Evolutionary conservation across 345 rosid genomes (phyloP).

Genomic region (Corchorus capsularis): DNA sequence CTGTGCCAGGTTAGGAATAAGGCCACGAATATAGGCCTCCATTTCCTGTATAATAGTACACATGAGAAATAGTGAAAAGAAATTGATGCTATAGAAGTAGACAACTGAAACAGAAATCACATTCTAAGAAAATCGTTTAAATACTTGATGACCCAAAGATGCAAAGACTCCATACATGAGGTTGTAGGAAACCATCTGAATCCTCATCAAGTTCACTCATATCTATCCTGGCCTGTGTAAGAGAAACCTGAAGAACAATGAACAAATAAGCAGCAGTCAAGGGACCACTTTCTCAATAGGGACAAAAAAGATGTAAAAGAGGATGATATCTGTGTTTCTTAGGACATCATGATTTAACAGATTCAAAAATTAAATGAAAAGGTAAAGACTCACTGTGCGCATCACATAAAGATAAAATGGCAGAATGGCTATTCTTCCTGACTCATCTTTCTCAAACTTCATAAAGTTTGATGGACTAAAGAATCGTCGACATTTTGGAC

Average conservation of each 20-base stretch:
- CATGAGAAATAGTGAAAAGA: not conserved
- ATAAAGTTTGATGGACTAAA: constrained; percentile 98
- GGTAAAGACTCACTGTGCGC: constrained; percentile 79
- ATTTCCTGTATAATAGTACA: constrained; percentile 68
- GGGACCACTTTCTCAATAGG: not conserved
- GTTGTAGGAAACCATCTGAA: constrained; percentile 96
- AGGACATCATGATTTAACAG: not conserved
- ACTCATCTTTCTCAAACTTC: constrained; percentile 99
- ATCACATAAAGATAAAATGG: constrained; percentile 98
- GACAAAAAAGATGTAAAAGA: not conserved
- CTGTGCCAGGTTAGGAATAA: constrained; percentile 97
- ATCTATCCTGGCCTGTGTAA: constrained; percentile 97
- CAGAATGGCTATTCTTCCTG: constrained; percentile 96
- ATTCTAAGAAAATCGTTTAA: constrained; percentile 9
- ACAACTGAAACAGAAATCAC: not conserved
- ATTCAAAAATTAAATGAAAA: not conserved
- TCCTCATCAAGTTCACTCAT: constrained; percentile 99
- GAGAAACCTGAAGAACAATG: constrained; percentile 72
- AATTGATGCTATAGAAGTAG: not conserved
- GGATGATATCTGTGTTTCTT: not conserved
- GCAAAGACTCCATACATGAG: constrained; percentile 52
- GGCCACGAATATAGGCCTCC: constrained; percentile 92
- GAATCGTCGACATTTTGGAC: constrained; percentile 94
- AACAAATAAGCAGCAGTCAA: constrained; percentile 20
- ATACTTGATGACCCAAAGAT: constrained; percentile 1